Evolutionary conservation across 192 early-diverging fungal species (phyloP), one percentile per base, ranked within the genome.

Genomic region (Gigaspora rosea): DNA sequence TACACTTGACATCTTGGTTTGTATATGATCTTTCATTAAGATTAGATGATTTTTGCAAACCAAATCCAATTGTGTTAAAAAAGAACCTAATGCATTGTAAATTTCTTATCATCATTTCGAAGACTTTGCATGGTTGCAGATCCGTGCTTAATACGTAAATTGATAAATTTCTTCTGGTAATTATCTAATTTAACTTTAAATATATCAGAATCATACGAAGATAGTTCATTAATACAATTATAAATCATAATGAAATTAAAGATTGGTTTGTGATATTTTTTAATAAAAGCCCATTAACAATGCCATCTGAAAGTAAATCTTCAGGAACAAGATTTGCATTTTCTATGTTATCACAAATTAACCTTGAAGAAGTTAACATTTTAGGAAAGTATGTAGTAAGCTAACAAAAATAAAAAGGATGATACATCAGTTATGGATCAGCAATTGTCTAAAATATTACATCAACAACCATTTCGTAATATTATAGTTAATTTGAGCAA

Each of bases 301-400:
- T 63, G n/a, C 61, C 61, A 63, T 63, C 2, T 63, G 20, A 63
- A 3, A 63, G 61, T 20, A 63, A 63, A 63, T 63, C 61, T 63
- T 63, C 22, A 27, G 22, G 11, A 63, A 63, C 20, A 63, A 63
- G 61, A 63, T 63, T 63, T 63, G 61, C n/a, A 3, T 63, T 63
- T 63, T 63, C n/a, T 63, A 63, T 63, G 22, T 63, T 63, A 35
- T 66, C 46, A 66, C 64, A 66, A 63, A 63, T 63, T 22, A 63
- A 63, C 61, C 61, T 63, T 63, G 22, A 63, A 41, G 36, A 10
- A 66, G 64, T 66, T 41, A 6, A 66, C 36, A 66, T 66, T 41
- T 66, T 66, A 66, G 64, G 36, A 66, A 66, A 46, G 64, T 22
- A 66, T 41, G 36, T 66, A 70, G 68, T 70, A 70, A 70, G 51